Evolutionary conservation across 768 basidiomycete genomes (phyloP).

Genomic region (Termitomyces sp.): DNA sequence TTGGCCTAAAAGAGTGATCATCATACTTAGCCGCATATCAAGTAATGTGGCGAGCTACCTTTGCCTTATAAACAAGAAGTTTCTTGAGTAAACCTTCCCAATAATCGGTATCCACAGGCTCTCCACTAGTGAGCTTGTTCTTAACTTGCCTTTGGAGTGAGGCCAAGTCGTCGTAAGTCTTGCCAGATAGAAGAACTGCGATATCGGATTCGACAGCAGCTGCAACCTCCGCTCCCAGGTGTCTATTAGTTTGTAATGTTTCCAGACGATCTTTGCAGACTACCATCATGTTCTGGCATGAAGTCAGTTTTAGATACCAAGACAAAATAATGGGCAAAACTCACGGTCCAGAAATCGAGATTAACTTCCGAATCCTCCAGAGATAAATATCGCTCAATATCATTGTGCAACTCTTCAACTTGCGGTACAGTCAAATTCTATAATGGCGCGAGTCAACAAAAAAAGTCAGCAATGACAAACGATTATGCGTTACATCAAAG

Average conservation of each 20-base stretch:
- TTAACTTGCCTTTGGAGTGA: slow-evolving; percentile 85
- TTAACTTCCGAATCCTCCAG: slow-evolving; percentile 83
- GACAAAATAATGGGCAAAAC: slow-evolving; percentile 30
- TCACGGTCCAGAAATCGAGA: slow-evolving; percentile 93
- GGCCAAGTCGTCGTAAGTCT: slow-evolving; percentile 81
- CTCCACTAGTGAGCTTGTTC: slow-evolving; percentile 83
- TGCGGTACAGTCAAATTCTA: slow-evolving; percentile 86
- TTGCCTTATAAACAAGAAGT: slow-evolving; percentile 94
- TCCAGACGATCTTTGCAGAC: slow-evolving; percentile 91
- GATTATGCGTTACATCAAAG: slow-evolving; percentile 69
- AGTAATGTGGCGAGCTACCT: slow-evolving; percentile 44
- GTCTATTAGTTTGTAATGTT: slow-evolving; percentile 57
- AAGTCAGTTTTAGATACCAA: not conserved
- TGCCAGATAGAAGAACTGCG: slow-evolving; percentile 73
- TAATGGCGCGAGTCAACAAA: slow-evolving; percentile 15
- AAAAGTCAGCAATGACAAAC: not conserved
- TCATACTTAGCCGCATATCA: not conserved
- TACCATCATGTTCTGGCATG: slow-evolving; percentile 88
- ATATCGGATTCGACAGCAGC: slow-evolving; percentile 87
- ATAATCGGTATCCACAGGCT: slow-evolving; percentile 95
- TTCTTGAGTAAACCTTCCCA: slow-evolving; percentile 94
- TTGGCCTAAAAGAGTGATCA: slow-evolving; percentile 62
- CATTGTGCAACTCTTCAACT: slow-evolving; percentile 90
- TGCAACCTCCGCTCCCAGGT: slow-evolving; percentile 66
- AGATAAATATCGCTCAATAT: slow-evolving; percentile 88